A percentile compares a stretch with the other conserved stretches of the same genome.
Evolutionary conservation across 768 basidiomycete species (phyloP).

Genomic region (Tulasnella sp.): DNA sequence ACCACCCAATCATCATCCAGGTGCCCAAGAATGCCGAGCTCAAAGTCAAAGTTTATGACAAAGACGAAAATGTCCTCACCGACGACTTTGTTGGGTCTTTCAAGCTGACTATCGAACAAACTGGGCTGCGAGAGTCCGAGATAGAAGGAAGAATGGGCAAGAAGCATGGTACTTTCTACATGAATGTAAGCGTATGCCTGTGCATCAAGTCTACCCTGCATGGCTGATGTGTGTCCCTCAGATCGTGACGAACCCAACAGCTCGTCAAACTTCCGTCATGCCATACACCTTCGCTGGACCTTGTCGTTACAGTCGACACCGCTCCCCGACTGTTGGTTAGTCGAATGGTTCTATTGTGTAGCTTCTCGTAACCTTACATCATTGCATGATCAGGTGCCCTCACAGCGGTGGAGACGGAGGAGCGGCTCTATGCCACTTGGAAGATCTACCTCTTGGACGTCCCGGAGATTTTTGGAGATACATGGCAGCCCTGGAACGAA

Average conservation of each 20-base stretch:
- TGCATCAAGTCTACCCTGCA: neutral
- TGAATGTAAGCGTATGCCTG: constrained; percentile 54
- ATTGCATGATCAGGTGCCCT: constrained; percentile 47
- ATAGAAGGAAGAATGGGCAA: constrained; percentile 58
- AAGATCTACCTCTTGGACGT: constrained; percentile 65
- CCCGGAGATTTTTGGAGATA: constrained; percentile 61
- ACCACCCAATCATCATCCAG: neutral
- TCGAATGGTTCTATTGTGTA: constrained; percentile 59
- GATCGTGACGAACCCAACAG: constrained; percentile 28
- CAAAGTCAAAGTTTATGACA: constrained; percentile 66
- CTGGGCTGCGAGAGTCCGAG: constrained; percentile 66
- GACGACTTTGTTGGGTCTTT: constrained; percentile 67
- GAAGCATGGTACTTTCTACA: constrained; percentile 62
- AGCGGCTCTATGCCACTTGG: constrained; percentile 69
- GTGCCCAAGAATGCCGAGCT: constrained; percentile 64
- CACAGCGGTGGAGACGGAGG: constrained; percentile 20
- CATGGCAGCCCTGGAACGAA: constrained; percentile 66
- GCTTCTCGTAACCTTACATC: constrained; percentile 43
- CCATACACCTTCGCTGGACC: constrained; percentile 76
- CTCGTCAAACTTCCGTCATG: constrained; percentile 39
- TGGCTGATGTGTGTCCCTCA: neutral
- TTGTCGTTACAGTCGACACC: constrained; percentile 69
- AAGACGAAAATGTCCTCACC: constrained; percentile 59
- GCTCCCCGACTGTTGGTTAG: constrained; percentile 68
- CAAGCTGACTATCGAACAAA: constrained; percentile 48